Evolutionary conservation across 192 early-diverging fungal genomes (phyloP).

Genomic region (Podochytrium sp.): DNA sequence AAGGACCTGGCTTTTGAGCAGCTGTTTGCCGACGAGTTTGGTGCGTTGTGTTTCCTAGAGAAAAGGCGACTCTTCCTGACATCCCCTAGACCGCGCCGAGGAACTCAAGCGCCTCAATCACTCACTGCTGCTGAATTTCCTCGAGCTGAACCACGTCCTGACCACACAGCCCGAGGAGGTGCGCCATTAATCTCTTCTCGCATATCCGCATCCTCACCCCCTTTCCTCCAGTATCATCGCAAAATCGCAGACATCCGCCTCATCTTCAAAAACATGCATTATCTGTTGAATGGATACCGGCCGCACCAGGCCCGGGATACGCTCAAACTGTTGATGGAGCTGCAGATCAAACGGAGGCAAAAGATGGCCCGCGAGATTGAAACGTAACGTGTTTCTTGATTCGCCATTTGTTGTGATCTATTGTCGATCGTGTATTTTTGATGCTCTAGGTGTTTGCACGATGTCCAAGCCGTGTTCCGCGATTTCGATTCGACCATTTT

Average conservation of each 20-base stretch:
- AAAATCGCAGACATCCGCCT: slow-evolving; percentile 40
- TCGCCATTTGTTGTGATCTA: not conserved
- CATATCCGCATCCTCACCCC: not conserved
- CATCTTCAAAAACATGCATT: slow-evolving; percentile 42
- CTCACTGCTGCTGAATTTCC: slow-evolving; percentile 34
- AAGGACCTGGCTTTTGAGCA: slow-evolving; percentile 22
- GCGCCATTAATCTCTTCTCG: not conserved
- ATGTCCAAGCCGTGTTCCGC: not conserved
- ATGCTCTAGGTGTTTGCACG: not conserved
- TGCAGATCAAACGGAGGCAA: slow-evolving; percentile 26
- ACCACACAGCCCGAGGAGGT: slow-evolving; percentile 24
- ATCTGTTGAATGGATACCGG: slow-evolving; percentile 36
- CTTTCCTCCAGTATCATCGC: slow-evolving; percentile 6
- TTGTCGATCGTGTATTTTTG: not conserved
- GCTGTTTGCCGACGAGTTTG: slow-evolving; percentile 33
- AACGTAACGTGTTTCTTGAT: slow-evolving; percentile 30
- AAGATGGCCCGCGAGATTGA: slow-evolving; percentile 1
- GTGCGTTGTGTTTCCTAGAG: not conserved
- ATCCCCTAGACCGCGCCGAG: slow-evolving; percentile 8
- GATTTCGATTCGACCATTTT: not conserved
- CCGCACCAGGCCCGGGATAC: slow-evolving; percentile 40
- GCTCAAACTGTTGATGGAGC: slow-evolving; percentile 30
- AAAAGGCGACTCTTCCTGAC: not conserved
- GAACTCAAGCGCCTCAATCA: slow-evolving; percentile 40
- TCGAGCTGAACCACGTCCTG: slow-evolving; percentile 32